Base-by-base conservation (phyloP, 2,329 filamentous ascomycete genomes). In the Aspergillus novoparasiticus region DNA sequence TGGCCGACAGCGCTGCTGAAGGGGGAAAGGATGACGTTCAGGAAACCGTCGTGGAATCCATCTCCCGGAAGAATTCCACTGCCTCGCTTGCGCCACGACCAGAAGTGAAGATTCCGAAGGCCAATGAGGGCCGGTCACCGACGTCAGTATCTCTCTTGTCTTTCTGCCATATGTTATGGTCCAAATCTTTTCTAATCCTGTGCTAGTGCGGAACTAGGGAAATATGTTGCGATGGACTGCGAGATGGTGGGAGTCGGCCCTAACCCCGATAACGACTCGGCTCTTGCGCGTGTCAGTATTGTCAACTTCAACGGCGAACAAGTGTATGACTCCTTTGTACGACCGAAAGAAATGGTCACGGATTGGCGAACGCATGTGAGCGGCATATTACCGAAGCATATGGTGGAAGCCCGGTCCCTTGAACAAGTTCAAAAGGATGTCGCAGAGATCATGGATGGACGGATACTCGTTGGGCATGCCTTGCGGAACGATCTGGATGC, bases 271-370 rank as follows among this genome's bases (percentile, higher is more conserved):
- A 86, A 87, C 26, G 84, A 89, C 73, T 93, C 92, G 41, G 89
- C 88, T 0, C 86, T 99, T 51, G 95, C 95, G 1, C 87, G 95
- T 54, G 92, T 94, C 60, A 96, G 92, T 73, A 82, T 96, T 19
- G 94, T 97, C 69, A 96, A 98, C 78, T 99, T 94, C 78, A 93
- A 97, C 75, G 94, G 94, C 21, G 87, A 90, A 32, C 93, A 97
- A 77, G 82, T 99, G 53, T 97, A 98, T 84, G 95, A 99, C 81
- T 94, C 92, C 14, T 98, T 91, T 74, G 95, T 98, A 11, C 86
- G 87, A 59, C 91, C 92, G 0, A 87, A 88, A 63, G 89, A 93
- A 72, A 83, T 82, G 60, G 92, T 99, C 2, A 93, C 91, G 16
- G 92, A 99, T 78, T 99, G 94, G 90, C 87, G 95, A 65, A 98